Evolutionary conservation across 2,329 filamentous ascomycete species (phyloP), one percentile per base, ranked within the genome.

Genomic region (Hypoxylon sp.): DNA sequence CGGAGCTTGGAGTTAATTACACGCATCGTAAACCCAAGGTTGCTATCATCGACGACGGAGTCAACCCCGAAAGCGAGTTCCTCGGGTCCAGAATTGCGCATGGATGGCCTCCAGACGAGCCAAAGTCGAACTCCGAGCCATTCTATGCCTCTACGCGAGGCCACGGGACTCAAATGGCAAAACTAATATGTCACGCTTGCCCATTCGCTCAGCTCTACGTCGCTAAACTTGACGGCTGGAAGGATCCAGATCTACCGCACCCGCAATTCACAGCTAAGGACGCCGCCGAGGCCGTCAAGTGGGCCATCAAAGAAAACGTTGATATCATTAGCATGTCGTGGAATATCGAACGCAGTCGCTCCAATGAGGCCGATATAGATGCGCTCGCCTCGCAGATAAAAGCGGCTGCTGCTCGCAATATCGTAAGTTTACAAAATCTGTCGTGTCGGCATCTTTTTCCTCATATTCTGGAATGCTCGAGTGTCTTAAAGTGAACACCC

Each of bases 281-380:
- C 41, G 59, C 59, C 4, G 59, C 59, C 15, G 53, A 62, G 43
- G 59, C 59, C 8, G 53, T 62, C 11, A 52, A 53, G 15, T 56
- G 53, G 53, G 59, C 59, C n/a, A 49, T 62, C 6, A 22, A 34
- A 10, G 53, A 62, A 15, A 57, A 62, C 24, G 59, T 62, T 1
- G 59, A 62, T 2, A 49, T 62, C 17, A 62, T 62, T 26, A 56
- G 53, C 41, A 62, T 62, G 59, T 62, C 59, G 48, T 62, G 59
- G 59, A 62, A 56, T 32, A 62, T 62, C 30, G 53, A 62, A 32
- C 53, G 53, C n/a, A 62, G 28, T 24, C 53, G 53, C 8, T 56
- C 53, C 6, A 62, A 56, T 19, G 59, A 56, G 11, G 59, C 53
- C 22, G 59, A 62, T 6, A 62, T 62, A 30, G 59, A 62, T 34